Base-by-base conservation (phyloP, 768 basidiomycete species). In the Tulasnella sp. region DNA sequence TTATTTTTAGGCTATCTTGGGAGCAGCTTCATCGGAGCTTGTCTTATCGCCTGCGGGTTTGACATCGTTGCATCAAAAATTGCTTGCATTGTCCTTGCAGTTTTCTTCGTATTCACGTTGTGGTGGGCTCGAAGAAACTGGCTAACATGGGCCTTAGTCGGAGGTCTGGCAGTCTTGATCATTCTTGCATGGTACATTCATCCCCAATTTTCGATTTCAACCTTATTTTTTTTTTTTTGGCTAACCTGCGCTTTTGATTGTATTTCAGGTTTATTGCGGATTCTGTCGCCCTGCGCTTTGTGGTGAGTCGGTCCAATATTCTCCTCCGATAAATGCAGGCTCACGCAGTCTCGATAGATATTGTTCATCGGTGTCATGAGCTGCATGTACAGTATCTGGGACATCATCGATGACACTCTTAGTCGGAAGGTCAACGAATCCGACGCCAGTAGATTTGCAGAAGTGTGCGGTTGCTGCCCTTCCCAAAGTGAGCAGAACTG, bases 281-380 rank as follows among this genome's bases (percentile, higher is more conserved):
- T 5, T 90, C 92, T 6, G 86, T 90, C 11, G 93, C 93, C 0
- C 87, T 97, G 57, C 87, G 95, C 73, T 97, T 89, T 82, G 85
- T 95, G 61, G 93, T 94, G 77, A 79, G 88, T 77, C 40, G 20
- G 44, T 72, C 57, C 51, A 13, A 18, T 9, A n/a, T 18, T 48
- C 18, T 18, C 37, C 5, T 39, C 40, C 23, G 61, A 44, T 37
- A 1, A 39, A 23, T 42, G 42, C 42, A 20, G 18, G 18, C 39
- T 44, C 48, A 75, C 37, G 37, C 26, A 4, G 37, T 39, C 44
- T 73, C 40, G 7, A 18, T 75, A 93, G 92, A 86, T 95, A 15
- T 83, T 95, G 35, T 95, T 95, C 83, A 89, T 95, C 44, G 94
- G 94, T 23, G 89, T 90, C 79, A 95, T 95, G 94, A 93, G 92